A percentile compares a stretch with the other conserved stretches of the same genome.
phyloP scores from a whole-genome alignment of 495 filamentous ascomycete species.

The Ascodesmis nigricans region DNA sequence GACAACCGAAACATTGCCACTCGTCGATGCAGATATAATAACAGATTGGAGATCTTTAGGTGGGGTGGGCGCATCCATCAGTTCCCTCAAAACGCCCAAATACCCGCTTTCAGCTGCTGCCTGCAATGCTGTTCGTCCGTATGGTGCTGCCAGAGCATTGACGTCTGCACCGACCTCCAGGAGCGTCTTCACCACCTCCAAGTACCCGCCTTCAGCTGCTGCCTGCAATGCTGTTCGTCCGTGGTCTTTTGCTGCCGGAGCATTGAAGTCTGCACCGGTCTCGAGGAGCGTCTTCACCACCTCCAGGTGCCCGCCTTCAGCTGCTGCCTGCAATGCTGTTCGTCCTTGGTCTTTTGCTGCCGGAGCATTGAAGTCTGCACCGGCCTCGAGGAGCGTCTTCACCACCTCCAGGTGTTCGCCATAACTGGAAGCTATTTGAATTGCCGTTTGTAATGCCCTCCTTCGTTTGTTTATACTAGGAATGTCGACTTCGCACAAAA shows the following conservation, averaged over 20 bases:
- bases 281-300: slow-evolving; percentile 3
- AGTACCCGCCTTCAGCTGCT: neutral
- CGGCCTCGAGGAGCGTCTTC: slow-evolving; percentile 1
- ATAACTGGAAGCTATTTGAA: too few species aligned
- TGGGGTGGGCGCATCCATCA: neutral
- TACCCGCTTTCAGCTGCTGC: slow-evolving; percentile 11
- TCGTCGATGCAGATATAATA: too few species aligned
- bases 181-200: neutral
- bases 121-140: slow-evolving; percentile 16
- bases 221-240: slow-evolving; percentile 2
- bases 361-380: slow-evolving; percentile 1
- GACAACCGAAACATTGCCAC: too few species aligned
- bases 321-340: slow-evolving; percentile 2
- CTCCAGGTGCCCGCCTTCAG: neutral
- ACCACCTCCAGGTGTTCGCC: slow-evolving; percentile 1
- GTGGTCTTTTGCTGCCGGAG: neutral
- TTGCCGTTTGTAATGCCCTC: too few species aligned
- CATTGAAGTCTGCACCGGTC: slow-evolving; percentile 3
- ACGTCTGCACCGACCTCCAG: slow-evolving; percentile 1
- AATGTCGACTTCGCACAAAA: too few species aligned
- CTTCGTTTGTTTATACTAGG: too few species aligned
- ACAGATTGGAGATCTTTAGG: too few species aligned
- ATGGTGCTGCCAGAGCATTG: too few species aligned
- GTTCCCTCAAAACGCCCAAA: slow-evolving; percentile 1
- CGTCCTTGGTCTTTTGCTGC: neutral